Evolutionary conservation across 441 rosid genomes (phyloP).

Genomic region (Manihot esculenta): DNA sequence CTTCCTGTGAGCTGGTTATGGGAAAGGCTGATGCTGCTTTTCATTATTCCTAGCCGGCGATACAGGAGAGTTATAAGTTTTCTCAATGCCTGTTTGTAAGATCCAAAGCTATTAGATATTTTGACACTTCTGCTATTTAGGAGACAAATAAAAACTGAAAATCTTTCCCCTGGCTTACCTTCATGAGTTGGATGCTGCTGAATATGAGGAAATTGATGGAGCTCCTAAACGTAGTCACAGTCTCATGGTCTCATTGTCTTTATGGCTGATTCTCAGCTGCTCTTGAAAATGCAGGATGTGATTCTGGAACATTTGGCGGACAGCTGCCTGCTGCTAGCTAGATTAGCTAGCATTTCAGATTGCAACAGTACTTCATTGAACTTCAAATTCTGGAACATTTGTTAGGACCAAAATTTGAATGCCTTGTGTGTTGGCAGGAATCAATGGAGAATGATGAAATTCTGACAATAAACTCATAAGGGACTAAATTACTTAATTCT

Average conservation of each 20-base stretch:
- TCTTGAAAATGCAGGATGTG: neutral
- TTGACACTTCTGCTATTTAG: neutral
- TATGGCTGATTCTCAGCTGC: neutral
- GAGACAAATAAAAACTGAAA: no score
- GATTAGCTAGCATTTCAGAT: neutral
- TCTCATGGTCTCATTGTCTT: neutral
- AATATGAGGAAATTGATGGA: conserved; percentile 67
- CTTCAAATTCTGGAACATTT: neutral
- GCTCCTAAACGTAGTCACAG: conserved; percentile 26
- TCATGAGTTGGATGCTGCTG: conserved; percentile 69
- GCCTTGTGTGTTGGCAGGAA: conserved; percentile 5
- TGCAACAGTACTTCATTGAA: neutral
- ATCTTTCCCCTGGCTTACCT: conserved; percentile 53
- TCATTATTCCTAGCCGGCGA: conserved; percentile 44
- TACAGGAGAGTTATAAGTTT: conserved; percentile 39
- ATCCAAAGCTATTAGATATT: neutral
- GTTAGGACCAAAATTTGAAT: neutral
- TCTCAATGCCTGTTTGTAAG: neutral
- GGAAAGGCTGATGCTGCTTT: conserved; percentile 53
- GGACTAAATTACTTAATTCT: no score
- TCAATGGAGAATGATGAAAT: conserved; percentile 19
- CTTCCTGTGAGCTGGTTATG: conserved; percentile 66
- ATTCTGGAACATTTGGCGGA: no score
- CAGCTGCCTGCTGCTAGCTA: no score
- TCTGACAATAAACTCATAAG: no score